Evolutionary conservation across 805 yeast species (phyloP).

Genomic region (Saccharomycodes ludwigii): DNA sequence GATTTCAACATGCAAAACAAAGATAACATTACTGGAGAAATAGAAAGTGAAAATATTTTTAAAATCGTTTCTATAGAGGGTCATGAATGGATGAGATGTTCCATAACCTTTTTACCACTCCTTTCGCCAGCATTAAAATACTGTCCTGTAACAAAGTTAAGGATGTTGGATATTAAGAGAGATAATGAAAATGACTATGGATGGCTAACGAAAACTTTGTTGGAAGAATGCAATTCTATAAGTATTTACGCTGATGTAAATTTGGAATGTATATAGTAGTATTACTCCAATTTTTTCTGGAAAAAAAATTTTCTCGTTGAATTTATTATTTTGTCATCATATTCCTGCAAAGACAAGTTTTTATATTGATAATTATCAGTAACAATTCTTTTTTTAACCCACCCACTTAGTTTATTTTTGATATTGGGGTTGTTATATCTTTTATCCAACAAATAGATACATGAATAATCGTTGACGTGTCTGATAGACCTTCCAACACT

Average conservation of each 20-base stretch:
- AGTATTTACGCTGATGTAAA: conserved; percentile 17
- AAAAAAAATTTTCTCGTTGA: conserved; percentile 16
- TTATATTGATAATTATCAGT: conserved; percentile 8
- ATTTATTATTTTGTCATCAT: conserved; percentile 11
- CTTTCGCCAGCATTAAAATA: conserved; percentile 21
- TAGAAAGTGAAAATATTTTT: too few relatives aligned
- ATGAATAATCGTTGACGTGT: conserved; percentile 70
- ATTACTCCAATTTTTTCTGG: conserved; percentile 1
- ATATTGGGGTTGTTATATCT: conserved; percentile 40
- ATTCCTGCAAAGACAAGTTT: too few relatives aligned
- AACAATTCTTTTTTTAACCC: conserved; percentile 47
- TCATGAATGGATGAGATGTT: conserved; percentile 28
- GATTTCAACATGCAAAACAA: conserved; percentile 6
- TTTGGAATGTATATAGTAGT: conserved; percentile 1
- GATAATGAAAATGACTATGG: conserved; percentile 21
- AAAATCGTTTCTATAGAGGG: conserved; percentile 14
- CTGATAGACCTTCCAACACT: conserved; percentile 87
- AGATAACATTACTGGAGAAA: conserved; percentile 8
- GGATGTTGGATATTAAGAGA: conserved; percentile 18
- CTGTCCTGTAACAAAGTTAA: conserved; percentile 24
- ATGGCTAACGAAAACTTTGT: conserved; percentile 21
- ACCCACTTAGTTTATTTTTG: conserved; percentile 50
- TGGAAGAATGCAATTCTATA: conserved; percentile 14
- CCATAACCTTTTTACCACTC: conserved; percentile 26
- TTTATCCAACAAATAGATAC: conserved; percentile 56